Base-by-base conservation (phyloP, 2,329 filamentous ascomycete species). In the Graphilbum ipis-grandicollis region DNA sequence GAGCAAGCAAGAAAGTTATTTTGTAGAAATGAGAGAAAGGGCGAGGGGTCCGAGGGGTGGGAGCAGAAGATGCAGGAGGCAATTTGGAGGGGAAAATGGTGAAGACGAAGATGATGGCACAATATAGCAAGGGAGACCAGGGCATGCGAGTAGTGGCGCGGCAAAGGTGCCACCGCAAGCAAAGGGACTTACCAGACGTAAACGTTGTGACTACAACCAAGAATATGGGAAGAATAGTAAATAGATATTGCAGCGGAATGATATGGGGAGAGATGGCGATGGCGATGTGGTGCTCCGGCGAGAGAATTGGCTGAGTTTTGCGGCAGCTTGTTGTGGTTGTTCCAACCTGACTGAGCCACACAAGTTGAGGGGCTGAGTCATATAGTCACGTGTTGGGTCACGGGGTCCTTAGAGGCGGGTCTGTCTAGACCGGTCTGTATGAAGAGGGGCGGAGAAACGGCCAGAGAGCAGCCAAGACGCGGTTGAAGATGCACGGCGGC, bases 241-340 rank as follows among this genome's bases (percentile, higher is more conserved):
- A 53, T 50, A 46, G 41, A 52, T 52, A 48, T 41, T 52, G 40
- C 30, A 34, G 41, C 41, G 38, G 44, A 53, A 52, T 39, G 43
- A 51, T 51, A 46, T 42, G 39, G 43, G 43, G 29, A 44, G 45
- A 36, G 44, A 44, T 44, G 44, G 39, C 32, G 47, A 46, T 41
- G 43, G 42, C 36, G 36, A 38, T 35, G 37, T 32, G 25, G 36
- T 40, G 38, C 26, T 31, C 8, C 26, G 9, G 5, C 21, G 34
- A 31, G 44, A 40, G 43, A 25, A 35, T 38, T 21, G 31, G 37
- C 39, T 22, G 38, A 46, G 44, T 40, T 46, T 46, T 46, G 43
- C 41, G 39, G 41, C 44, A 47, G 43, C 41, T 45, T 46, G 47
- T 48, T 44, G 46, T 47, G 47, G 43, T 34, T 31, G 36, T 35